Evolutionary conservation across 208 protist genomes (phyloP), one percentile per base, ranked within the genome.

Genomic region (Strigomonas culicis): DNA sequence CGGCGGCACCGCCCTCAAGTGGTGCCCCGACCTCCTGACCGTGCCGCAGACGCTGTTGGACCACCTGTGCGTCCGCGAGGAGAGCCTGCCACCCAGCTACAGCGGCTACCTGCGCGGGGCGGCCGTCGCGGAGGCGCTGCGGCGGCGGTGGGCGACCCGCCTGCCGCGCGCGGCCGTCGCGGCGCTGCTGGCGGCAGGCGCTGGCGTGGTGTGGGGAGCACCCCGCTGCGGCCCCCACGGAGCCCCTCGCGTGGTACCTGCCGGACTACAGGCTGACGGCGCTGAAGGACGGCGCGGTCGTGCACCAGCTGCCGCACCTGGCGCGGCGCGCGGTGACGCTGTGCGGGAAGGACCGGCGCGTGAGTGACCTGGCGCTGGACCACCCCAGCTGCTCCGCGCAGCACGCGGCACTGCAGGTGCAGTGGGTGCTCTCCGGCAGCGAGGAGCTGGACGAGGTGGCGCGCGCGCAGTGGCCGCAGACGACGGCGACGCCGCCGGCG

Each of bases 381-480:
- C 89, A 95, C 77, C 78, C 78, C 0, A 90, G 84, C 63, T 95
- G 89, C 70, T 95, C 89, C 13, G 61, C 63, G 0, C 89, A 95
- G 59, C 89, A 95, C 70, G 89, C 89, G 8, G 79, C 74, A 0
- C 39, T 95, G 8, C 75, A 87, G 51, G 77, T 89, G 49, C 66
- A 76, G 15, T 95, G 21, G 50, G 8, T 56, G 6, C 27, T 56
- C 27, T 27, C 8, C 31, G 31, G 17, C 31, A 32, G 24, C 34
- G 34, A 39, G 34, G 34, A 39, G 34, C 34, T 39, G 30, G 56
- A 50, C 28, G 56, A 8, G 10, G 36, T 46, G 32, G 7, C 43
- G 17, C 43, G n/a, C 8, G 7, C 28, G 44, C 47, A 44, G 0
- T 66, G 28, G 39, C n/a, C 70, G 22, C 17, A 52, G 57, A 21